These are phyloP conservation scores for Trametes maxima DNA, from an alignment of 768 basidiomycete genomes.

Conservation along the genomic window DNA sequence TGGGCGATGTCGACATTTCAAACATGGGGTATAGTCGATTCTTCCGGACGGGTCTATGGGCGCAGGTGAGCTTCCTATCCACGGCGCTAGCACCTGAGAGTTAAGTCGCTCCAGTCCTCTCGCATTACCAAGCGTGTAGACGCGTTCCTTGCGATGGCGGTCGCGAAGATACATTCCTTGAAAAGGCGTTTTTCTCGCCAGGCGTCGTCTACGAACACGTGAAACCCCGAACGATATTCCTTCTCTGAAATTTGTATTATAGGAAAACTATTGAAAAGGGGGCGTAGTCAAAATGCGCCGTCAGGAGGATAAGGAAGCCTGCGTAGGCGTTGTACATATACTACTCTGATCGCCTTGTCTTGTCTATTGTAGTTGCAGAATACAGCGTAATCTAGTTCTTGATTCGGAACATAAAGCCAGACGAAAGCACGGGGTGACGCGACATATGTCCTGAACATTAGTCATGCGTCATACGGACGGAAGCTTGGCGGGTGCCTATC, in stretches of 20 bases:
- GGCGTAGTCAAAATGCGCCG: neutral
- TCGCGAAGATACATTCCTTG: neutral
- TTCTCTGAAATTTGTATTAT: neutral
- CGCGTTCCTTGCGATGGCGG: neutral
- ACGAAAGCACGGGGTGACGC: neutral
- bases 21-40: conserved; percentile 14
- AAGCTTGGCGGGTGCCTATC: no score
- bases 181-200: conserved; percentile 2
- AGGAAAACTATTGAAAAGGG: neutral
- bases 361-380: neutral
- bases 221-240: neutral
- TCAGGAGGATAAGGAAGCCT: neutral
- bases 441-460: no score
- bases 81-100: neutral
- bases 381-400: neutral
- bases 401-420: neutral
- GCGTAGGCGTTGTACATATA: neutral
- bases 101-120: neutral
- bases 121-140: conserved; percentile 4
- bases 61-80: neutral
- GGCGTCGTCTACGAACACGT: neutral
- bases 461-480: no score
- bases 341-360: neutral
- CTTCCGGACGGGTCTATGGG: conserved; percentile 15
- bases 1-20: neutral